Conservation (phyloP, 2,329 filamentous ascomycete genomes). For the Trichoderma koningiopsis region DNA sequence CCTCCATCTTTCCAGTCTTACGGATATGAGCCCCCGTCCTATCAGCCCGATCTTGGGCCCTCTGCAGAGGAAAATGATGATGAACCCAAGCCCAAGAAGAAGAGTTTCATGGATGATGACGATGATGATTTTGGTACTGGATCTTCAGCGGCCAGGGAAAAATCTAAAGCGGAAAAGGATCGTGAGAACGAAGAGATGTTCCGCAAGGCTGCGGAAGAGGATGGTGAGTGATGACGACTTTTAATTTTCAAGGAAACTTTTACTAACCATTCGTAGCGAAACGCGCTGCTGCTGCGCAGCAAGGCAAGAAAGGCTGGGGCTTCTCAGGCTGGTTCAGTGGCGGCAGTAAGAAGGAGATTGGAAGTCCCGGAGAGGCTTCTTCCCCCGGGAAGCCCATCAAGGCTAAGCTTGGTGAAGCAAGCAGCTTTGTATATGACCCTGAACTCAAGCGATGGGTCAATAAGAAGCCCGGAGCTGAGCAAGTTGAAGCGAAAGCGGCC, state of each 20-base stretch:
- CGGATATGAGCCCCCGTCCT: conserved; percentile 59
- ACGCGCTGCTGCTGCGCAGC: conserved; percentile 53
- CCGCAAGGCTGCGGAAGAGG: conserved; percentile 77
- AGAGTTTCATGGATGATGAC: conserved; percentile 79
- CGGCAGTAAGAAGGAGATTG: conserved; percentile 64
- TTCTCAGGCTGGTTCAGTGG: conserved; percentile 85
- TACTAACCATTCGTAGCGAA: conserved; percentile 52
- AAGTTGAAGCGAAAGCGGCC: conserved; percentile 59
- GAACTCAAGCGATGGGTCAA: conserved; percentile 99
- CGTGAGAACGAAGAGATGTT: conserved; percentile 83
- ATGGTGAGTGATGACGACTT: conserved; percentile 52
- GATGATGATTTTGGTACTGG: conserved; percentile 68
- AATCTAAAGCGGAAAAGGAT: conserved; percentile 69
- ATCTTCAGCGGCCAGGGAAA: conserved; percentile 52
- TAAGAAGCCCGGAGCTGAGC: conserved; percentile 78
- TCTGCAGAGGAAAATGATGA: conserved; percentile 47
- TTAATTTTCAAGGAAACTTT: background rate
- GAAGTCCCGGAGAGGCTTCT: conserved; percentile 39
- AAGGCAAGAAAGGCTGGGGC: conserved; percentile 71
- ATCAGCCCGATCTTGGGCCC: conserved; percentile 53
- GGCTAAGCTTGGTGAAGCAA: conserved; percentile 93
- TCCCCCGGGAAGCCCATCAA: conserved; percentile 70
- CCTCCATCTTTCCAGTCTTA: conserved; percentile 64
- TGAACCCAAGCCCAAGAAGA: conserved; percentile 67
- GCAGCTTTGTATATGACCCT: conserved; percentile 89